Base-by-base conservation (phyloP, 2,329 filamentous ascomycete genomes). In the Lojkania enalia region DNA sequence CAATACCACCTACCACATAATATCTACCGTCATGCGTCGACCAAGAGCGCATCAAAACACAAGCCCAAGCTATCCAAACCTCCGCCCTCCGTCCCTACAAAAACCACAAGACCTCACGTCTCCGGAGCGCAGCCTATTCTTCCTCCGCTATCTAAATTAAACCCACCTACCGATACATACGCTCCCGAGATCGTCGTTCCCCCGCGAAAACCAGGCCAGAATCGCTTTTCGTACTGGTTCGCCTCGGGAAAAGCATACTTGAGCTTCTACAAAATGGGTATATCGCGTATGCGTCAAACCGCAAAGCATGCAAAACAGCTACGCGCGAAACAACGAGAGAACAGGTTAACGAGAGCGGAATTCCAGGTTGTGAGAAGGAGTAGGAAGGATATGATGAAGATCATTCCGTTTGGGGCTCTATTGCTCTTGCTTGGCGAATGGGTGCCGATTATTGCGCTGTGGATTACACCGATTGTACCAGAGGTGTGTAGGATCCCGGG, bases 261-360 rank as follows among this genome's bases (percentile, higher is more conserved):
- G 7, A 71, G 71, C 25, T 97, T 97, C 79, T 97, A 96, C 82
- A 95, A 94, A 72, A 79, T 82, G 1, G 92, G 91, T 14, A 71
- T 96, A 21, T 84, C 84, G 63, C 83, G 86, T 58, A 84, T 95
- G 39, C 84, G 83, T 66, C 72, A 75, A 47, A 96, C 95, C 54
- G 75, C 77, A 54, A 71, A 74, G 45, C 61, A 73, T 7, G 67
- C 75, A 0, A 70, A 66, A 5, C 43, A 61, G 4, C 52, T 79
- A 56, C 77, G 80, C 36, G 64, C 7, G 9, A 33, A 33, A 33
- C 30, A 5, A 5, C 7, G 5, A 41, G 42, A 21, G 30, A 32
- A 11, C 37, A 42, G 60, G 3, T 61, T 83, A 30, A 84, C 82
- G 3, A 81, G 90, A 29, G 78, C 83, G 1, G 81, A 88, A 49